Evolutionary conservation across 768 basidiomycete species (phyloP), one percentile per base, ranked within the genome.

Genomic region (Boletus sp.): DNA sequence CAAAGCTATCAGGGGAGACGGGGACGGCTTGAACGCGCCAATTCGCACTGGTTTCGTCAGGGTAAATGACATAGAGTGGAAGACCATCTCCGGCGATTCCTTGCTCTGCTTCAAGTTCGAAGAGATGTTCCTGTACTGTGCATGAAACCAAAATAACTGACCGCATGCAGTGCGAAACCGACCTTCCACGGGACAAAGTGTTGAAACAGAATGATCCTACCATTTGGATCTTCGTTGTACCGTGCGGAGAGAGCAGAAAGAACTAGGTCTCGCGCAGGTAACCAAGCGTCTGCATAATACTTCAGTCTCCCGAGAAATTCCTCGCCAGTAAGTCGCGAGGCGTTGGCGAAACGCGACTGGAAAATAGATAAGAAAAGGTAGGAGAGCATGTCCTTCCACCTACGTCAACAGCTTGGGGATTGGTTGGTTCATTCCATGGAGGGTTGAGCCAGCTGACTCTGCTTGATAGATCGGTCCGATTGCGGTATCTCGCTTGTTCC

Each of bases 11-110:
- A 1, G 90, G 76, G 0, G 84, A 77, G 44, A 85, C 71, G 7
- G 96, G 88, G 17, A 99, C 90, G 7, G 96, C 95, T 68, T 98
- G 96, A 42, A 99, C 74, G 39, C 97, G 85, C 95, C 95, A 99
- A 65, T 79, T 85, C 7, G 75, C 79, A 41, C 61, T 76, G 1
- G 75, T 77, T 68, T 92, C 90, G 62, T 98, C 95, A 1, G 93
- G 89, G 68, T 98, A 98, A 50, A 99, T 75, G 49, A 94, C 79
- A 68, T 98, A 98, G 34, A 88, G 77, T 4, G 91, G 85, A 58
- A 84, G 76, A 48, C 77, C 74, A 8, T 80, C 69, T 1, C 70
- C 66, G 2, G 79, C 53, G 32, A 81, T 72, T 1, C 66, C 64
- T 15, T 79, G 70, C 49, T 87, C 83, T 3, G 72, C 69, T 72